Evolutionary conservation across 108 stramenopile species (phyloP).

Genomic region (Skeletonema tropicum): DNA sequence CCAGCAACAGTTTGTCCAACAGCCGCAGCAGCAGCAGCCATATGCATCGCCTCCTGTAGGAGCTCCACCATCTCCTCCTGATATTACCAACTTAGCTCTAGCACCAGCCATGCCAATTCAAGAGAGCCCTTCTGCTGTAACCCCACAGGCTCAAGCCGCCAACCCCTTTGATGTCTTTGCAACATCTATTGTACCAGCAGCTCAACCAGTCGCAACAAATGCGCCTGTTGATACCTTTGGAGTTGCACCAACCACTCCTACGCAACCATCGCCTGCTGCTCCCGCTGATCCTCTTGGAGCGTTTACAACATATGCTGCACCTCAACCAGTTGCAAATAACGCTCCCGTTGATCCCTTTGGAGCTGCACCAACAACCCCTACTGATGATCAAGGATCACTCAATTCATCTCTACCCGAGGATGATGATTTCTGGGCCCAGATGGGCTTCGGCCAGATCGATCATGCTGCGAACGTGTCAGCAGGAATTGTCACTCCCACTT

Average conservation of each 20-base stretch:
- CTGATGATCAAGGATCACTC: too few relatives aligned
- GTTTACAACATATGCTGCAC: too few relatives aligned
- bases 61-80: neutral
- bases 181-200: neutral
- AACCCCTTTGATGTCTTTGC: conserved; percentile 35
- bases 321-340: too few relatives aligned
- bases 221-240: conserved; percentile 10
- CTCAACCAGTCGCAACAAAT: neutral
- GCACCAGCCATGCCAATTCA: conserved; percentile 1
- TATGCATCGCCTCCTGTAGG: neutral
- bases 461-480: neutral
- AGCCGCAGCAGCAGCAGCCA: conserved; percentile 6
- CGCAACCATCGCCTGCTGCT: neutral
- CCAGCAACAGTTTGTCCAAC: neutral
- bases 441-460: conserved; percentile 28
- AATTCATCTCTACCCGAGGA: conserved; percentile 8
- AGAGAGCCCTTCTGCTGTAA: neutral
- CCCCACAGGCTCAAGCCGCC: neutral
- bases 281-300: too few relatives aligned
- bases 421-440: conserved; percentile 31
- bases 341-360: too few relatives aligned
- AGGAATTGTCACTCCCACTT: neutral
- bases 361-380: too few relatives aligned
- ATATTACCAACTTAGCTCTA: neutral
- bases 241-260: neutral